Base-by-base conservation (phyloP, 257 asterid species). In the Haberlea rhodopensis region DNA sequence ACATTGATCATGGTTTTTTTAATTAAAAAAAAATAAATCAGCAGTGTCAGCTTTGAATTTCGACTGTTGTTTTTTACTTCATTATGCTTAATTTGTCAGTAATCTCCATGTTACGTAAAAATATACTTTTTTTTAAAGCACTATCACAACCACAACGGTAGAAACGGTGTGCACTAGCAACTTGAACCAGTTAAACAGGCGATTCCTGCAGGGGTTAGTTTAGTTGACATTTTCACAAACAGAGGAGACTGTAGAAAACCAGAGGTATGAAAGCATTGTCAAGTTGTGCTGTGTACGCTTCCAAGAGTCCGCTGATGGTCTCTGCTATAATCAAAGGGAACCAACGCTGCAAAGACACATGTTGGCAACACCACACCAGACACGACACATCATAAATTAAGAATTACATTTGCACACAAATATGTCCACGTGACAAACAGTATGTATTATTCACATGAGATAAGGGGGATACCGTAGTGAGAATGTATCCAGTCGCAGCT, bases 211-310 rank as follows among this genome's bases (percentile, higher is more conserved):
- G n/a, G 61, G 67, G 23, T 45, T 45, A 23, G 19, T 37, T n/a
- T n/a, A n/a, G n/a, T n/a, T 29, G 29, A 25, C 64, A 53, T 23
- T 52, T 20, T 76, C 76, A 94, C 63, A 90, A 79, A 67, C 99
- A 94, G 54, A 94, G 95, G 63, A 94, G 84, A 67, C 97, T 90
- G 77, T 90, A 86, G 87, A 94, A 94, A 60, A 94, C 76, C 28
- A 94, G 91, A 65, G 99, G 97, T 81, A 94, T 94, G 82, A 90
- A 94, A 69, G 99, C 97, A 62, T 94, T 90, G 64, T 94, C 99
- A 22, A 94, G 95, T 81, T 94, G 99, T 25, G 97, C 91, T 1
- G 96, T 90, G 82, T 86, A 86, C 34, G 97, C 96, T 82, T 94
- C 99, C 90, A 94, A 78, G 74, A 94, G 71, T 51, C 96, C 97